Percentiles rank a stretch among this genome's conserved stretches.
These are phyloP conservation scores for Thermothelomyces thermophilus DNA, from an alignment of 2,329 filamentous ascomycete species.

Conservation along the genomic window DNA sequence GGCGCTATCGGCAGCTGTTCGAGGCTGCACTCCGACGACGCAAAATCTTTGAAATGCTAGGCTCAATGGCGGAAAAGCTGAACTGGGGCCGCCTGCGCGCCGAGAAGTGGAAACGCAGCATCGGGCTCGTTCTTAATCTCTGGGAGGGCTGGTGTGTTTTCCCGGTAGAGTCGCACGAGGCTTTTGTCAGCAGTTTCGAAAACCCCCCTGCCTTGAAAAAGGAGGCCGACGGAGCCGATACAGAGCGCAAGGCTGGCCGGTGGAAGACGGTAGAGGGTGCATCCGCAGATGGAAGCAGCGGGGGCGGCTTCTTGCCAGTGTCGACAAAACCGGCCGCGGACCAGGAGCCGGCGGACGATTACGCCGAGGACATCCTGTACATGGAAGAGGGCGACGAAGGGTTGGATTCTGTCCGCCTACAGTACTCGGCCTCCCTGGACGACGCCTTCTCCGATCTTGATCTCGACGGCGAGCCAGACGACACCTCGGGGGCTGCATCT, in stretches of 20 bases:
- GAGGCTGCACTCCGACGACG: slow-evolving; percentile 63
- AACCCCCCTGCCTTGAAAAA: slow-evolving; percentile 50
- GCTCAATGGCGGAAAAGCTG: slow-evolving; percentile 62
- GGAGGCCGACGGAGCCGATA: slow-evolving; percentile 31
- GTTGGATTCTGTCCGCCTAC: slow-evolving; percentile 15
- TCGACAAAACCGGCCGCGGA: slow-evolving; percentile 16
- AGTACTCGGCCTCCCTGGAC: slow-evolving; percentile 21
- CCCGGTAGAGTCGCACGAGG: slow-evolving; percentile 63
- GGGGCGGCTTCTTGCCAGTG: slow-evolving; percentile 20
- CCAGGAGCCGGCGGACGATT: slow-evolving; percentile 10
- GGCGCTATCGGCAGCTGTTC: slow-evolving; percentile 78
- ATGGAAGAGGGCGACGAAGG: slow-evolving; percentile 22
- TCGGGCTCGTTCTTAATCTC: slow-evolving; percentile 60
- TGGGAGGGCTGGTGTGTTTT: slow-evolving; percentile 73
- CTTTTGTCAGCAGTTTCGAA: slow-evolving; percentile 64
- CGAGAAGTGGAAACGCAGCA: slow-evolving; percentile 77
- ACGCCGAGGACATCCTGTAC: slow-evolving; percentile 19
- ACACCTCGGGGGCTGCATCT: slow-evolving; percentile 20
- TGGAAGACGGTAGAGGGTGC: slow-evolving; percentile 47
- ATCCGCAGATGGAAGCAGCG: slow-evolving; percentile 2
- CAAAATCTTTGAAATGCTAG: slow-evolving; percentile 68
- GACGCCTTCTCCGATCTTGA: slow-evolving; percentile 32
- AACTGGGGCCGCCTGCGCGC: slow-evolving; percentile 75
- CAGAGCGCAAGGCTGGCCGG: slow-evolving; percentile 34
- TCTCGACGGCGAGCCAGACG: slow-evolving; percentile 33